Evolutionary conservation across 2,329 filamentous ascomycete genomes (phyloP), one percentile per base, ranked within the genome.

Genomic region (Fusarium hainanense): DNA sequence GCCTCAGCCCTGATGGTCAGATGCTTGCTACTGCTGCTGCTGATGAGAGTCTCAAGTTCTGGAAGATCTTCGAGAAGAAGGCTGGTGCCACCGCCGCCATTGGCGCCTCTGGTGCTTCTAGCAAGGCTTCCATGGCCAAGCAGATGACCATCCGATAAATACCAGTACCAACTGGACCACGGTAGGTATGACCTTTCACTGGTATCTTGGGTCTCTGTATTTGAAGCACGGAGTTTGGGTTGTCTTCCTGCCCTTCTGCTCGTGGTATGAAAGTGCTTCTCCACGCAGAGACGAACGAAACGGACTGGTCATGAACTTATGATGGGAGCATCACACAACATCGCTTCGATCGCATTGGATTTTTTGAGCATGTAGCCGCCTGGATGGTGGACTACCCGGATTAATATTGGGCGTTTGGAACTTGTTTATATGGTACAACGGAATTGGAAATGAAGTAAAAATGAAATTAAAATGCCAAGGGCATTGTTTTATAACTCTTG

Each of bases 1-100:
- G 93, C 79, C 89, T 99, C 74, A 98, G 94, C 84, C 96, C 96
- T 5, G 96, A 99, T 77, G 96, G 96, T 54, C 96, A 99, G 85
- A 97, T 98, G 90, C 89, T 99, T 58, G 96, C 96, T 52, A 99
- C 96, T 54, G 95, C 96, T 65, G 93, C 95, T 74, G 94, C 95
- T 40, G 96, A 99, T 77, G 96, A 99, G 86, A 95, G 92, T 78
- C 87, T 99, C 81, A 99, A 99, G 85, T 99, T 99, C 87, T 99
- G 96, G 96, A 99, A 99, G 90, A 88, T 99, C 75, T 99, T 99
- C 78, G 96, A 99, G 88, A 98, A 97, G 89, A 98, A 98, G 89
- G 86, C 94, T 20, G 94, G 93, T 58, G 85, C 88, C 63, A 84
- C 88, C 65, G 88, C 90, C 54, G 88, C 89, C 50, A 85, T 90